phyloP scores from a whole-genome alignment of 202 grass and related monocot genomes.

The Hordeum pubiflorum region DNA sequence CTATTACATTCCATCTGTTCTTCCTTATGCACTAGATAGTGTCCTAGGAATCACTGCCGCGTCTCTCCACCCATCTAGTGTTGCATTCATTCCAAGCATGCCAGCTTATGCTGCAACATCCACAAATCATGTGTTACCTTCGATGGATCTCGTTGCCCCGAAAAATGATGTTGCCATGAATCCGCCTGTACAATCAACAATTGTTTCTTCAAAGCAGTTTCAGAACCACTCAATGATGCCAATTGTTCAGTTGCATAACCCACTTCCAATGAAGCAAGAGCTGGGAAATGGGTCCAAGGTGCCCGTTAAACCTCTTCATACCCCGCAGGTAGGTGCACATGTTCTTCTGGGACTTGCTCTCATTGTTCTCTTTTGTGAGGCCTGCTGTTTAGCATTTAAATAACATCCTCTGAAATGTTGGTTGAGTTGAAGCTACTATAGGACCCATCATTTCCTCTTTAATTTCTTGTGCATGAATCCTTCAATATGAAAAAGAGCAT shows the following conservation, averaged over 20 bases:
- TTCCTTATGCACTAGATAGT: slow-evolving; percentile 45
- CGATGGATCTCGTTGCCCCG: slow-evolving; percentile 6
- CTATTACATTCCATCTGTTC: slow-evolving; percentile 50
- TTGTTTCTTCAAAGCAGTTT: slow-evolving; percentile 47
- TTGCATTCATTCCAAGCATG: slow-evolving; percentile 28
- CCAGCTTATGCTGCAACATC: slow-evolving; percentile 33
- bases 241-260: slow-evolving; percentile 31
- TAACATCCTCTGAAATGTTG: not conserved
- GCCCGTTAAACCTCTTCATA: slow-evolving; percentile 17
- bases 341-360: not conserved
- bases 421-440: not conserved
- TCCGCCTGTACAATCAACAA: slow-evolving; percentile 35
- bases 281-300: slow-evolving; percentile 2
- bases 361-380: not conserved
- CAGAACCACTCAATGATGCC: slow-evolving; percentile 22
- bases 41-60: slow-evolving; percentile 18
- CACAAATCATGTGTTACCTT: slow-evolving; percentile 22
- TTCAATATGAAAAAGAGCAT: not conserved
- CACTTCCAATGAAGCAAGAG: slow-evolving; percentile 32
- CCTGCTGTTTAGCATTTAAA: not conserved
- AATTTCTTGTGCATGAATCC: not conserved
- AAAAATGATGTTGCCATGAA: slow-evolving; percentile 22
- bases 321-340: slow-evolving; percentile 25
- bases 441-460: not conserved
- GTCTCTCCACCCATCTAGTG: slow-evolving; percentile 13